Evolutionary conservation across 169 alveolate genomes (phyloP).

Genomic region (Eimeria maxima): DNA sequence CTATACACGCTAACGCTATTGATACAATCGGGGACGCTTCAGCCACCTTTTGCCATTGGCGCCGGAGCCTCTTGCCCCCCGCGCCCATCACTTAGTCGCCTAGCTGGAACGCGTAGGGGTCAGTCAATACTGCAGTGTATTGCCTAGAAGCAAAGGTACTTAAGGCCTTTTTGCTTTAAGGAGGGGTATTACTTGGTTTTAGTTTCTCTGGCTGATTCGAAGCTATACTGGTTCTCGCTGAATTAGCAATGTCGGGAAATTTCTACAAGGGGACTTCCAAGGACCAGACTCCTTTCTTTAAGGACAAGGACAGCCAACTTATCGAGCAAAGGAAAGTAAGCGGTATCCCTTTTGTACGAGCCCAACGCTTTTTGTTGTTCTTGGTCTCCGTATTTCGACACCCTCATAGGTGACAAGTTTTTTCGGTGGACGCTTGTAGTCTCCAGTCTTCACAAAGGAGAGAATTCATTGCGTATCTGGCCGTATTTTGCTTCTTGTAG

Average conservation of each 20-base stretch:
- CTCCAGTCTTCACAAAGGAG: neutral
- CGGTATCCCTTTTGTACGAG: neutral
- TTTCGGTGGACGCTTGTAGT: neutral
- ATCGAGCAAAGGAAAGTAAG: constrained; percentile 77
- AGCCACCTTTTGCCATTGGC: neutral
- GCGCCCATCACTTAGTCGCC: neutral
- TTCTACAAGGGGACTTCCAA: constrained; percentile 83
- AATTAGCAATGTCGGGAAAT: constrained; percentile 84
- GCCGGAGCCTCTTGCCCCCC: neutral
- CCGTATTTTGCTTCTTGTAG: constrained; percentile 5
- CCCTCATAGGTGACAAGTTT: neutral
- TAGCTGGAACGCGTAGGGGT: neutral
- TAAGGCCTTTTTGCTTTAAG: neutral
- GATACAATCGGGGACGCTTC: neutral
- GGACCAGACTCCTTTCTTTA: constrained; percentile 87
- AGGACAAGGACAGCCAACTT: constrained; percentile 84
- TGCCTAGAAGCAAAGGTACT: neutral
- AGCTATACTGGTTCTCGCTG: constrained; percentile 91
- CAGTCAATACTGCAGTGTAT: neutral
- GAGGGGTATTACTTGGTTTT: neutral
- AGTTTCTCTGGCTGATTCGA: constrained; percentile 96
- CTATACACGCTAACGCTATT: neutral
- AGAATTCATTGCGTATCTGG: neutral
- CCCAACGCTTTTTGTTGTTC: neutral
- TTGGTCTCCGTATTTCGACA: neutral